Evolutionary conservation across 306 rosid species (phyloP), one percentile per base, ranked within the genome.

Genomic region (Lathyrus tuberosus): DNA sequence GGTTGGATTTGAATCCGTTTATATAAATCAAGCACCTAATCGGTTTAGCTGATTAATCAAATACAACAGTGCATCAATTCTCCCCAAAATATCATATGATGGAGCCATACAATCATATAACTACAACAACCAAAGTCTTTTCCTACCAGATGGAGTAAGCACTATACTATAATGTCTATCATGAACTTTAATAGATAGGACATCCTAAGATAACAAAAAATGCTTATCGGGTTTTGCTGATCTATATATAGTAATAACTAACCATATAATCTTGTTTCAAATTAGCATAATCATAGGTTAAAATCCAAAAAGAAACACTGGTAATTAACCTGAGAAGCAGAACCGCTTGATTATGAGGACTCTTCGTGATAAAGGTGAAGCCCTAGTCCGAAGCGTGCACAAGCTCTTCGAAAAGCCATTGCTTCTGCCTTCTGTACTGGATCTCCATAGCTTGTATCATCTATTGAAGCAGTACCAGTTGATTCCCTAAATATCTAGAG

Each of bases 331-430:
- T 71, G 76, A 74, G 38, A 51, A 24, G 68, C 67, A 78, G 47
- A 43, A 31, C 18, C 3, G 8, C 31, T 48, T 28, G 18, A 66
- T 78, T 78, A 88, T 13, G 85, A 71, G 54, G 80, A 26, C 35
- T 91, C 97, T 76, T 86, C 96, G 4, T 85, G 89, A 75, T 86
- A 91, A 72, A 88, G 97, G 83, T 91, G 90, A 65, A 91, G 97
- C 6, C 96, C 97, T 10, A 88, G 84, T 3, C 96, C 96, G 62
- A 88, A 76, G 49, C 89, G 97, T 4, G 96, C 96, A 85, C 97
- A 91, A 79, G 96, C 97, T 60, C 97, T 87, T 49, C 97, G 88
- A 73, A 91, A 88, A 73, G 96, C 97, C 96, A 89, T 91, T 51
- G 96, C 89, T 82, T 88, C 97, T n/a, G 96, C 97, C 77, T 88